Conservation (phyloP, 257 asterid species). For the Solanum peruvianum region DNA sequence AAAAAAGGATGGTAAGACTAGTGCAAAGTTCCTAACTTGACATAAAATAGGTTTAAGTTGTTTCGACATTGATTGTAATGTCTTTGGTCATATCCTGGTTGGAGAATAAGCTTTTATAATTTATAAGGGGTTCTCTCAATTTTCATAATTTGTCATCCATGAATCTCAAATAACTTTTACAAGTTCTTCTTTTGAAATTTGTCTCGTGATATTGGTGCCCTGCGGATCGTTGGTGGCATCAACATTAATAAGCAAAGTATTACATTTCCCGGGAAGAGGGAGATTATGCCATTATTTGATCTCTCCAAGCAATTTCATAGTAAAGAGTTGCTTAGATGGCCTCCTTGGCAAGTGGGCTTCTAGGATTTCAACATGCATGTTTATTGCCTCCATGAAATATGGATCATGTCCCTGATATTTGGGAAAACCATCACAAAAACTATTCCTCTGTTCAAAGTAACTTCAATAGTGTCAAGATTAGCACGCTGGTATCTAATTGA, state of each 20-base stretch:
- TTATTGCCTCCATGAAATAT: not conserved
- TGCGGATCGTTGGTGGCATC: too few relatives aligned
- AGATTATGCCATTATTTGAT: not conserved
- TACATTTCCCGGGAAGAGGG: too few relatives aligned
- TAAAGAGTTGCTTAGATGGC: not conserved
- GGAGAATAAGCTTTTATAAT: not conserved
- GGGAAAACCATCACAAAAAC: not conserved
- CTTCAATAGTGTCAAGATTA: not conserved
- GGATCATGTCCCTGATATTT: not conserved
- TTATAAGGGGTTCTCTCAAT: not conserved
- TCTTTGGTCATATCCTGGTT: not conserved
- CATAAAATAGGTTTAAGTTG: not conserved
- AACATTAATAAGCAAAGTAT: too few relatives aligned
- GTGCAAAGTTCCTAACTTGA: not conserved
- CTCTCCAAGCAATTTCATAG: not conserved
- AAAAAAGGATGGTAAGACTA: not conserved
- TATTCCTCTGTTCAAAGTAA: not conserved
- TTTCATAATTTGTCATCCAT: not conserved
- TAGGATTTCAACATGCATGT: not conserved
- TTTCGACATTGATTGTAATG: not conserved
- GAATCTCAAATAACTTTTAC: not conserved
- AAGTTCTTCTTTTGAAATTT: not conserved
- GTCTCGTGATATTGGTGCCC: not conserved
- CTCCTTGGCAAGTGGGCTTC: not conserved
- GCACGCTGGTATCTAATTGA: not conserved